A percentile compares a stretch with the other conserved stretches of the same genome.
Conservation (phyloP, 495 filamentous ascomycete genomes). For the Neurospora sp. region DNA sequence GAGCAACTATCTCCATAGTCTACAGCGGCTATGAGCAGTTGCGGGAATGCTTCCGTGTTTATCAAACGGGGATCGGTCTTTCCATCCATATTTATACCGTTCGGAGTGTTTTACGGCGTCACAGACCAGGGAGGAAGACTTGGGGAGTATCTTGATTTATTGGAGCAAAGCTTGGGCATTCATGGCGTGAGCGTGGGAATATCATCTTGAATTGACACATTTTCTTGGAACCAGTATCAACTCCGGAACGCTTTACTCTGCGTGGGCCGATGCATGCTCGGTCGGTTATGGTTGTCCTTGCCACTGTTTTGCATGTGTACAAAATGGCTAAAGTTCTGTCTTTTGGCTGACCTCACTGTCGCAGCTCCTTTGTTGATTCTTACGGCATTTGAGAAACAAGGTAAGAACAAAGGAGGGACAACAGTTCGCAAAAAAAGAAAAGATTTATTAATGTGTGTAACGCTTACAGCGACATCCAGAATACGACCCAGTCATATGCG, state of each 20-base stretch:
- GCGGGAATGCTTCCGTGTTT: not conserved
- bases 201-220: not conserved
- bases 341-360: not conserved
- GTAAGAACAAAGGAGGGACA: not conserved
- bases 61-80: not conserved
- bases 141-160: not conserved
- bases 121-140: not conserved
- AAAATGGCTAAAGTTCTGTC: not conserved
- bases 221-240: not conserved
- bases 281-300: not conserved
- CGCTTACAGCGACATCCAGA: constrained; percentile 1
- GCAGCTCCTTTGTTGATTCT: not conserved
- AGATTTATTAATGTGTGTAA: not conserved
- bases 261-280: not conserved
- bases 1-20: not conserved
- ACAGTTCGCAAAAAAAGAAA: not conserved
- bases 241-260: not conserved
- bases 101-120: not conserved
- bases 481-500: constrained; percentile 50
- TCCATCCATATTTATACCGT: not conserved
- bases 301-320: not conserved
- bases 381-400: not conserved
- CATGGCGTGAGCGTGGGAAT: not conserved
- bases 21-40: not conserved
- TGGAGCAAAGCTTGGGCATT: not conserved